Conservation (phyloP, 192 early-diverging fungal species). For the Umbelopsis ramanniana region DNA sequence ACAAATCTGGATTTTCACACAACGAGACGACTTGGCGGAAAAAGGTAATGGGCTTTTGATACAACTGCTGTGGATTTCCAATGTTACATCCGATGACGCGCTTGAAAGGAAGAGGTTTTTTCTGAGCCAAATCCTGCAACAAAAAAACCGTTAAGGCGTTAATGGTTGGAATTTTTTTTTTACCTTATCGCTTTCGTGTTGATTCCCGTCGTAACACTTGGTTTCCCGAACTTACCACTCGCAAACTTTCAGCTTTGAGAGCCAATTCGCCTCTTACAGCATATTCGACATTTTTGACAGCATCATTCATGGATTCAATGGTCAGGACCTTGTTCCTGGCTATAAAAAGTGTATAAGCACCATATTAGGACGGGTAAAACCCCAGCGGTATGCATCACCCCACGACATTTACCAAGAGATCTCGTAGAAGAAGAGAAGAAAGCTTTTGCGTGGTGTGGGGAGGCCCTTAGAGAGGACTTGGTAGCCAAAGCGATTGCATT, state of each 20-base stretch:
- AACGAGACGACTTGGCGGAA: slow-evolving; percentile 93
- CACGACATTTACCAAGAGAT: neutral
- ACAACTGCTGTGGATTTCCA: slow-evolving; percentile 92
- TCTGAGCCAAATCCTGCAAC: neutral
- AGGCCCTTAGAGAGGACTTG: neutral
- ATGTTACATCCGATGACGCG: slow-evolving; percentile 84
- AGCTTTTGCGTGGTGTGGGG: neutral
- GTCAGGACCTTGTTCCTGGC: slow-evolving; percentile 65
- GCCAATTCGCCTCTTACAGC: slow-evolving; percentile 96
- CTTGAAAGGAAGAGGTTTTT: slow-evolving; percentile 61
- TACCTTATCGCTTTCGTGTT: too few species aligned
- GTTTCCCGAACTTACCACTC: slow-evolving; percentile 42
- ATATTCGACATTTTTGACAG: slow-evolving; percentile 82
- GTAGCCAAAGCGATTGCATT: neutral
- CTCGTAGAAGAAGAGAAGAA: neutral
- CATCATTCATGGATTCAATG: slow-evolving; percentile 71
- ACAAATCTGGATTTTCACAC: slow-evolving; percentile 85
- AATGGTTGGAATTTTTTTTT: too few species aligned
- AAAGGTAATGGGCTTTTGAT: slow-evolving; percentile 93
- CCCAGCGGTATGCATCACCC: neutral
- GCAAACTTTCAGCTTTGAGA: slow-evolving; percentile 88
- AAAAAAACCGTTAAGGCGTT: neutral
- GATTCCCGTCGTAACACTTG: neutral
- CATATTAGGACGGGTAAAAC: neutral
- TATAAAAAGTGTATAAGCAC: neutral